These are phyloP conservation scores for Diaporthe batatas DNA, from an alignment of 2,329 filamentous ascomycete genomes.

Conservation along the genomic window DNA sequence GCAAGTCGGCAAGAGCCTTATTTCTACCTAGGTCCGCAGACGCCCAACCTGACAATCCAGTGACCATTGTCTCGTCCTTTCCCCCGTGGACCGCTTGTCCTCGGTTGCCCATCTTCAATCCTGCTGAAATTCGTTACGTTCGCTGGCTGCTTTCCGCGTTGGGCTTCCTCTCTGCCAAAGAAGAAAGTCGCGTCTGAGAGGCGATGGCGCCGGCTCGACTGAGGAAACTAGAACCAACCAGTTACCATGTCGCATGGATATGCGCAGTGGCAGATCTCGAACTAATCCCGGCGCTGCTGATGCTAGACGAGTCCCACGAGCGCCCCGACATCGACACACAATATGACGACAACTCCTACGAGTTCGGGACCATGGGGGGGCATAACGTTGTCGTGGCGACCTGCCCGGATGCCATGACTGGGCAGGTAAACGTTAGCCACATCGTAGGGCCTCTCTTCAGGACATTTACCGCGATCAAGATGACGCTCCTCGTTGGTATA, in stretches of 20 bases:
- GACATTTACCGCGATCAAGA: conserved; percentile 42
- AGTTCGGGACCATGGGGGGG: conserved; percentile 34
- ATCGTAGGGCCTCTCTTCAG: conserved; percentile 39
- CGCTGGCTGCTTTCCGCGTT: too few species aligned
- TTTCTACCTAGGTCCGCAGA: too few species aligned
- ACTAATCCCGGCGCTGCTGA: conserved; percentile 41
- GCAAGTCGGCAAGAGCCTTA: too few species aligned
- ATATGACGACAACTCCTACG: conserved; percentile 42
- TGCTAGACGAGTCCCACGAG: conserved; percentile 43
- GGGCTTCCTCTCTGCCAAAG: too few species aligned
- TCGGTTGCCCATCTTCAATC: too few species aligned
- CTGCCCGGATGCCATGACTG: conserved; percentile 29
- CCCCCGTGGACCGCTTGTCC: too few species aligned
- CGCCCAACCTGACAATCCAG: too few species aligned
- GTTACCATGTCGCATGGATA: conserved; percentile 44
- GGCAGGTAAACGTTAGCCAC: conserved; percentile 41
- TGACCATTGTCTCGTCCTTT: too few species aligned
- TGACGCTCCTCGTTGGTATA: conserved; percentile 42
- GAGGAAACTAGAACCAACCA: background rate
- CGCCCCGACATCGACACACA: conserved; percentile 34
- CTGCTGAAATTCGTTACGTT: too few species aligned
- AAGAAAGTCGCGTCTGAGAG: too few species aligned
- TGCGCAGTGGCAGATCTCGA: conserved; percentile 39
- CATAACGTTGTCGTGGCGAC: conserved; percentile 43
- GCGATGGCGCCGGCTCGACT: background rate